A percentile compares a stretch with the other conserved stretches of the same genome.
Conservation (phyloP, 164 flowering plant genomes). For the Cinnamomum micranthum region DNA sequence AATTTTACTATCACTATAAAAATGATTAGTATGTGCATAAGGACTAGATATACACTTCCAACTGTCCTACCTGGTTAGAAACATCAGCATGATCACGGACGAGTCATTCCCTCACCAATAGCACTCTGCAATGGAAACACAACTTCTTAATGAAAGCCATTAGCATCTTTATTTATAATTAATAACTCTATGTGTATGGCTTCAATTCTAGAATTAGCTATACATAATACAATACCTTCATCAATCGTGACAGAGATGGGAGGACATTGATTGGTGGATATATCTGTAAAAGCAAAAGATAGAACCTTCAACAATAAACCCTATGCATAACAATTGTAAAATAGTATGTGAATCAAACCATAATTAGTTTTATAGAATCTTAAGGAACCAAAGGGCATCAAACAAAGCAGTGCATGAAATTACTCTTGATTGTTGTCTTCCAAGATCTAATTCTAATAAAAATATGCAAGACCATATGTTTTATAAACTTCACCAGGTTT, state of each 20-base stretch:
- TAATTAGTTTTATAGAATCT: too few species aligned
- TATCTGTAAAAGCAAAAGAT: slow-evolving; percentile 46
- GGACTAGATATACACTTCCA: background rate
- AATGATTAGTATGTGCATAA: background rate
- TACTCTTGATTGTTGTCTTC: too few species aligned
- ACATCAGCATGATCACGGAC: slow-evolving; percentile 94
- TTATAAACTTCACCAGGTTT: too few species aligned
- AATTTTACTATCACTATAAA: background rate
- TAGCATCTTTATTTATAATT: background rate
- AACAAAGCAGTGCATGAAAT: too few species aligned
- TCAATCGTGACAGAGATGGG: slow-evolving; percentile 93
- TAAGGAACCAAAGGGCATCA: too few species aligned
- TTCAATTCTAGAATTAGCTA: background rate
- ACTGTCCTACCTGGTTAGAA: slow-evolving; percentile 76
- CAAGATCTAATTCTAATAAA: too few species aligned
- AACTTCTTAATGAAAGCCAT: background rate
- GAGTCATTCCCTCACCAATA: slow-evolving; percentile 98
- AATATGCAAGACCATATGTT: too few species aligned
- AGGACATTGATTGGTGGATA: slow-evolving; percentile 98
- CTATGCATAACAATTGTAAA: background rate
- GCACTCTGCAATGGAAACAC: slow-evolving; percentile 63
- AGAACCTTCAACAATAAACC: background rate
- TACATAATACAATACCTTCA: slow-evolving; percentile 61
- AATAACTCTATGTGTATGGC: background rate
- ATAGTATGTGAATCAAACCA: too few species aligned